A percentile compares a stretch with the other conserved stretches of the same genome.
Conservation (phyloP, 495 filamentous ascomycete species). For the Saxophila tyrrhenica region DNA sequence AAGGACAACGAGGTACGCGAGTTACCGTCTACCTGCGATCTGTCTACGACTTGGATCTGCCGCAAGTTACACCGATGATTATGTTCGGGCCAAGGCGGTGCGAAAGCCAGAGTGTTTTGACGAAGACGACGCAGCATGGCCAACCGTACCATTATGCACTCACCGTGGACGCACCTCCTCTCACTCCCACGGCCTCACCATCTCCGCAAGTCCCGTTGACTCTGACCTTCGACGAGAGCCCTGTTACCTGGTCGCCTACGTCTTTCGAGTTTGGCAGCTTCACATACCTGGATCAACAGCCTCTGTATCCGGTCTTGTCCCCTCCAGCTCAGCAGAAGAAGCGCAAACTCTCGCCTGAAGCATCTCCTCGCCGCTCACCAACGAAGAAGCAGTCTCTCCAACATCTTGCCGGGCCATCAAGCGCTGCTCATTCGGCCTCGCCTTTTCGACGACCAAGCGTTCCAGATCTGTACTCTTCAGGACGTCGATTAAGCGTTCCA, state of each 20-base stretch:
- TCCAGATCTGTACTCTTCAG: conserved; percentile 20
- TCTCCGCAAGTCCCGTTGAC: conserved; percentile 63
- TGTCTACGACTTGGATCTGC: conserved; percentile 55
- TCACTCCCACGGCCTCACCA: conserved; percentile 52
- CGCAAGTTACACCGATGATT: conserved; percentile 48
- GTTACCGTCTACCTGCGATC: conserved; percentile 63
- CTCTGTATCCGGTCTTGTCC: conserved; percentile 22
- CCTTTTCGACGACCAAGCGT: conserved; percentile 15
- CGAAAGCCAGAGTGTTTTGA: conserved; percentile 46
- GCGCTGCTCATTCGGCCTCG: conserved; percentile 22
- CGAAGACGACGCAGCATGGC: conserved; percentile 48
- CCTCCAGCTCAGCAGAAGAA: conserved; percentile 36
- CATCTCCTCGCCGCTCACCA: conserved; percentile 32
- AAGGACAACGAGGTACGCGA: conserved; percentile 56
- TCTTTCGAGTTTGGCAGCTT: conserved; percentile 49
- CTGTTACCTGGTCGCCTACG: conserved; percentile 6
- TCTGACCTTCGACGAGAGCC: conserved; percentile 43
- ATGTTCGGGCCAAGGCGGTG: conserved; percentile 65
- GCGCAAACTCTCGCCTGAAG: conserved; percentile 41
- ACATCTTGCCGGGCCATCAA: conserved; percentile 33
- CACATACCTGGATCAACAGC: conserved; percentile 48
- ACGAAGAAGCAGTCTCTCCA: conserved; percentile 38
- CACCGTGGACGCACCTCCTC: conserved; percentile 59
- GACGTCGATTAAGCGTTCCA: conserved; percentile 18
- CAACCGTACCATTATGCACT: conserved; percentile 59